Percentiles rank a stretch among this genome's conserved stretches.
phyloP scores from a whole-genome alignment of 2,329 filamentous ascomycete genomes.

The Cyanodermella asteris region DNA sequence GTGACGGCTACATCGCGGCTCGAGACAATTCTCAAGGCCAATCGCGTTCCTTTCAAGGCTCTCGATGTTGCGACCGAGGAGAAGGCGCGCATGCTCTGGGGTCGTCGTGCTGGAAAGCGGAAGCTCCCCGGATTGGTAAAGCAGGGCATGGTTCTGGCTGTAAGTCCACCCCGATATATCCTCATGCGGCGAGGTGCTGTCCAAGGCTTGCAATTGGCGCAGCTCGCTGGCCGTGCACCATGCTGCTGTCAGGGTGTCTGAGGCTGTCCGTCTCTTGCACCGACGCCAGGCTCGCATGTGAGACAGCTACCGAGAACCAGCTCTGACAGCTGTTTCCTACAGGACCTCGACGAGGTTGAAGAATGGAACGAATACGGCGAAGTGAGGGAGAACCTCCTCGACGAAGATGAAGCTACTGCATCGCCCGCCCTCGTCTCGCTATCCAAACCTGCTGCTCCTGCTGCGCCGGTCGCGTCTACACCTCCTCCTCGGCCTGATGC shows the following conservation, averaged over 20 bases:
- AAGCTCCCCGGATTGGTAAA: slow-evolving; percentile 82
- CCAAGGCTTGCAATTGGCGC: not conserved
- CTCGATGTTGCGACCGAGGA: slow-evolving; percentile 82
- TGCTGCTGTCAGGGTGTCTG: not conserved
- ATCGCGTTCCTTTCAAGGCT: slow-evolving; percentile 81
- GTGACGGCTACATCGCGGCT: slow-evolving; percentile 87
- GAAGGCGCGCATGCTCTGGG: slow-evolving; percentile 73
- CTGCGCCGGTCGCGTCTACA: slow-evolving; percentile 8
- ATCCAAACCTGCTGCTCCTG: slow-evolving; percentile 8
- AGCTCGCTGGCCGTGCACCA: not conserved
- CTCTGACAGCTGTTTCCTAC: slow-evolving; percentile 5
- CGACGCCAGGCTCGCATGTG: not conserved
- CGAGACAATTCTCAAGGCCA: slow-evolving; percentile 87
- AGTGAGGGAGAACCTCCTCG: slow-evolving; percentile 68
- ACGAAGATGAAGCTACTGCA: slow-evolving; percentile 20
- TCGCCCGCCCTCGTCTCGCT: slow-evolving; percentile 11
- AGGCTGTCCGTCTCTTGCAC: slow-evolving; percentile 1
- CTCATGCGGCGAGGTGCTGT: not conserved
- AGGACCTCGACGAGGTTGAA: slow-evolving; percentile 88
- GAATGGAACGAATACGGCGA: slow-evolving; percentile 99
- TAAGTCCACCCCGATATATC: slow-evolving; percentile 26
- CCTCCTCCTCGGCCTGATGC: slow-evolving; percentile 6
- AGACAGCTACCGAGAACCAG: not conserved
- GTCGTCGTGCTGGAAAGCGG: slow-evolving; percentile 59
- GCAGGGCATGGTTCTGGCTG: slow-evolving; percentile 63